Conservation (phyloP, 352 stramenopile species). For the Globisporangium barbulae region DNA sequence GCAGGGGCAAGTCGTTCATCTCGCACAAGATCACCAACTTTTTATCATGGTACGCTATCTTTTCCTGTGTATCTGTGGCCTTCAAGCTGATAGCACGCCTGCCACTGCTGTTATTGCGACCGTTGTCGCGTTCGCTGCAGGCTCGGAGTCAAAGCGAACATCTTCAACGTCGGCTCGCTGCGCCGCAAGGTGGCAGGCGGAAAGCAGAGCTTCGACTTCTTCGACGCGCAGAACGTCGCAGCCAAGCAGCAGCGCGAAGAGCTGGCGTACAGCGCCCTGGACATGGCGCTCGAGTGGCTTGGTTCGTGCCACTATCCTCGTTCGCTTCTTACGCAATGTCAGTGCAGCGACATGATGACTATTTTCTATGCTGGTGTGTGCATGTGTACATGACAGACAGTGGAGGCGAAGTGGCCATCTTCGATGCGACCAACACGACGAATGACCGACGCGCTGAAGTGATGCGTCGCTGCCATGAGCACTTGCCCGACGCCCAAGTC, state of each 20-base stretch:
- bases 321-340: background rate
- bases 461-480: conserved; percentile 20
- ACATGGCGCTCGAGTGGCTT: conserved; percentile 40
- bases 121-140: conserved; percentile 9
- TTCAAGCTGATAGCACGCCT: background rate
- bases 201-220: conserved; percentile 72
- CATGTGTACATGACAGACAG: conserved; percentile 12
- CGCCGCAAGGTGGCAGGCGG: conserved; percentile 64
- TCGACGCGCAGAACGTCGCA: conserved; percentile 73
- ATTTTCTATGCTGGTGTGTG: background rate
- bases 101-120: background rate
- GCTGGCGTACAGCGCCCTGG: conserved; percentile 53
- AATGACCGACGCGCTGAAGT: conserved; percentile 29
- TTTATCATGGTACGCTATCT: conserved; percentile 27
- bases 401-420: conserved; percentile 63
- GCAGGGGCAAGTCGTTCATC: conserved; percentile 89
- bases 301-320: conserved; percentile 11
- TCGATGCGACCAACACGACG: conserved; percentile 78
- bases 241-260: conserved; percentile 58
- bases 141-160: conserved; percentile 46
- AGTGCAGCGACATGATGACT: too few relatives aligned
- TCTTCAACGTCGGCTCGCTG: conserved; percentile 92
- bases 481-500: conserved; percentile 33
- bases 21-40: conserved; percentile 77
- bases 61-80: background rate